These are phyloP conservation scores for Silene conica DNA, from an alignment of 148 eudicot species.

Conservation along the genomic window DNA sequence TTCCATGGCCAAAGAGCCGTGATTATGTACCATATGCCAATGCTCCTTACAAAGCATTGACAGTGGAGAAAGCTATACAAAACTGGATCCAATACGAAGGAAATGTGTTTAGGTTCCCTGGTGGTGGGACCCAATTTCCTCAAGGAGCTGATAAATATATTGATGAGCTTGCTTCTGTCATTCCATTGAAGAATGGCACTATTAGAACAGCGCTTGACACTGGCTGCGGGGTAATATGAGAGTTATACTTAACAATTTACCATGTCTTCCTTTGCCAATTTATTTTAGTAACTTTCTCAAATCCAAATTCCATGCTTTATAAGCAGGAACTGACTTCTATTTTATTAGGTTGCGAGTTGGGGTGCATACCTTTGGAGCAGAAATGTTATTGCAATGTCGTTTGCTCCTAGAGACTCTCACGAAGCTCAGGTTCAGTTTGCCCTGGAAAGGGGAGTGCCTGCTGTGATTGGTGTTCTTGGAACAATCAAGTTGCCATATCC, in stretches of 20 bases:
- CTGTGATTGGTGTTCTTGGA: slow-evolving; percentile 67
- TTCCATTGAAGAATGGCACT: slow-evolving; percentile 77
- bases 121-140: slow-evolving; percentile 98
- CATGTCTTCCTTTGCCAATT: neutral
- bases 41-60: slow-evolving; percentile 95
- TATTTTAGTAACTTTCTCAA: neutral
- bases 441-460: slow-evolving; percentile 72
- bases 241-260: neutral
- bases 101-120: slow-evolving; percentile 92
- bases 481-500: slow-evolving; percentile 59
- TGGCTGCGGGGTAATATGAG: slow-evolving; percentile 89
- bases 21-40: slow-evolving; percentile 96
- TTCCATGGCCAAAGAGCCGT: slow-evolving; percentile 97
- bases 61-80: slow-evolving; percentile 98
- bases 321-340: slow-evolving; percentile 3
- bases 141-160: slow-evolving; percentile 97
- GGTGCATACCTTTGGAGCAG: slow-evolving; percentile 60
- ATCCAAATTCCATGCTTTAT: neutral
- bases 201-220: slow-evolving; percentile 95
- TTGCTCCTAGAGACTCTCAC: slow-evolving; percentile 70
- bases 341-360: slow-evolving; percentile 63
- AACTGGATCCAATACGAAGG: slow-evolving; percentile 98
- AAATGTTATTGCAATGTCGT: slow-evolving; percentile 61
- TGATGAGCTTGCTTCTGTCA: slow-evolving; percentile 79
- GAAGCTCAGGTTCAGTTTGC: slow-evolving; percentile 82